phyloP scores from a whole-genome alignment of 2,329 filamentous ascomycete species.

The Pyricularia sp. region DNA sequence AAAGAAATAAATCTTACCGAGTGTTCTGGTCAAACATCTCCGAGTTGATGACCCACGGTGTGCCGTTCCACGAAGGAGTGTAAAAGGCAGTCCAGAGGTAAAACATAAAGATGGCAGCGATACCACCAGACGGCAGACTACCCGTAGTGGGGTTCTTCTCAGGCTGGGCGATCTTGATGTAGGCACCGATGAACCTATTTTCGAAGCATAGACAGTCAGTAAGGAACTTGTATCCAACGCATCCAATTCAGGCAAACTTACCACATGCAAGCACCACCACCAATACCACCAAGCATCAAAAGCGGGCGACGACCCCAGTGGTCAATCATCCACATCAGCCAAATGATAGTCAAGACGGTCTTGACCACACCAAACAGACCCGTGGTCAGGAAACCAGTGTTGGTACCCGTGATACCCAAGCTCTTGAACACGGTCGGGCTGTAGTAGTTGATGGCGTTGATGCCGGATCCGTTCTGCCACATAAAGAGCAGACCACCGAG shows the following conservation, averaged over 20 bases:
- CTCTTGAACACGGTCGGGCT: constrained; percentile 52
- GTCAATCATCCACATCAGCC: constrained; percentile 58
- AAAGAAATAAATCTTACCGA: constrained; percentile 37
- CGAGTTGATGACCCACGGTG: constrained; percentile 62
- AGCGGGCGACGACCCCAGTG: constrained; percentile 40
- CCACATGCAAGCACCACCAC: constrained; percentile 22
- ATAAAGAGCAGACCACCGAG: constrained; percentile 63
- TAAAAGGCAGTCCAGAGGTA: constrained; percentile 65
- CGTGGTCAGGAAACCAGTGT: constrained; percentile 42
- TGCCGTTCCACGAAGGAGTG: constrained; percentile 59
- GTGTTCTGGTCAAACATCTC: constrained; percentile 66
- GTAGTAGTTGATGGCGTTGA: constrained; percentile 72
- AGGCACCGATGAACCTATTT: constrained; percentile 42
- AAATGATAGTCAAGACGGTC: constrained; percentile 53
- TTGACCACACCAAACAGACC: constrained; percentile 70
- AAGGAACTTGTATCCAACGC: not conserved
- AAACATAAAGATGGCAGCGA: constrained; percentile 57
- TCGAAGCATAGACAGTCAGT: constrained; percentile 37
- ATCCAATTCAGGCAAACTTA: not conserved
- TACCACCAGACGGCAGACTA: constrained; percentile 24
- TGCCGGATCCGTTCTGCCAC: constrained; percentile 65
- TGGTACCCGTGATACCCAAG: constrained; percentile 31
- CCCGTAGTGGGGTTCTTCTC: constrained; percentile 15
- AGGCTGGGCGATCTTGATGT: constrained; percentile 38
- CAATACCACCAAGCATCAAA: constrained; percentile 47